Evolutionary conservation across 352 stramenopile species (phyloP), one percentile per base, ranked within the genome.

Genomic region (Phytophthora lateralis): DNA sequence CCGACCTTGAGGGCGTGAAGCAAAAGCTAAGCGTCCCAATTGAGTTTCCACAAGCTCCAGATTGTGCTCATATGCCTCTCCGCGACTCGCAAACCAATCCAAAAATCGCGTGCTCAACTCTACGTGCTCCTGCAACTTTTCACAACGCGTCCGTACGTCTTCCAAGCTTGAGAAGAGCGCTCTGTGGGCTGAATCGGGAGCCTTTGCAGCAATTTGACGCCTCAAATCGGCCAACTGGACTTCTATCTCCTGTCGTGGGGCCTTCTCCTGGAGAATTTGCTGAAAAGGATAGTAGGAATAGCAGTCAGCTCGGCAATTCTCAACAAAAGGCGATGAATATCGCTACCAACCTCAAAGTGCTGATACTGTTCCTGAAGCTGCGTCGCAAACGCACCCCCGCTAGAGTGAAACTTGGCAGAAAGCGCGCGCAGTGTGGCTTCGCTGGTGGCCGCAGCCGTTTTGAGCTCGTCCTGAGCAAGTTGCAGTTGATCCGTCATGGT

Each of bases 1-100:
- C 6, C 78, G 83, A 12, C 24, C 39, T 17, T 63, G 61, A 11
- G 83, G 76, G 2, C 72, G 63, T 0, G 82, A 85, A 12, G 49
- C 52, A 5, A 56, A 18, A 2, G 77, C 75, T 12, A 92, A 49
- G 8, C 73, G 73, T 34, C 70, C 74, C 10, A 93, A 58, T 42
- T 93, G 82, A 3, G 67, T 70, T 47, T 95, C 85, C 1, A 95
- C 69, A 7, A 90, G 50, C 6, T 80, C 66, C 2, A 92, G 24
- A 44, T 92, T 94, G 43, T 87, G 77, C 46, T 94, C 85, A 43
- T 90, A 91, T 5, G 79, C 77, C 27, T 90, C 82, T 0, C 85
- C 85, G 5, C 82, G 81, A 21, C 52, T 66, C 4, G 76, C 74
- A 63, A 91, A 95, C 83, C 85, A 95, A 29, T 84, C 72, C 42